phyloP scores from a whole-genome alignment of 371 early-diverging fungal species.

The Zopfochytrium polystomum region DNA sequence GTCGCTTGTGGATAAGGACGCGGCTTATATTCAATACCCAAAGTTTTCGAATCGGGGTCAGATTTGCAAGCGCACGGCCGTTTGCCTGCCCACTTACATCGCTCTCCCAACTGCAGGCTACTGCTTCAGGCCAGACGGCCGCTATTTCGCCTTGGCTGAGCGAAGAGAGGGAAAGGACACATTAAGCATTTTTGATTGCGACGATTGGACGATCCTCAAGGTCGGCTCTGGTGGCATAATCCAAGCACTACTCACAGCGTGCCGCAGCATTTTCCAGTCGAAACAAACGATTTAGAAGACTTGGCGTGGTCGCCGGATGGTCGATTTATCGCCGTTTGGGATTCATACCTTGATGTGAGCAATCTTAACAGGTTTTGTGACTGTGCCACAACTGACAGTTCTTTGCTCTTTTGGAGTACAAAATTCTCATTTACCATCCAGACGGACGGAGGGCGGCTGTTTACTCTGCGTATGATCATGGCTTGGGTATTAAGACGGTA shows the following conservation, averaged over 20 bases:
- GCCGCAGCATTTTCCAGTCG: slow-evolving; percentile 58
- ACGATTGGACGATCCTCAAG: slow-evolving; percentile 60
- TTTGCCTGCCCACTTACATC: too few relatives aligned
- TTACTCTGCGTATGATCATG: slow-evolving; percentile 57
- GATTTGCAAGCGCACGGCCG: too few relatives aligned
- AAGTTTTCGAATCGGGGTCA: slow-evolving; percentile 59
- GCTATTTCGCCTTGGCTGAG: slow-evolving; percentile 59
- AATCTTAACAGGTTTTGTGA: background rate
- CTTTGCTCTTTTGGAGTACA: slow-evolving; percentile 49
- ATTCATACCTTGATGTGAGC: slow-evolving; percentile 45
- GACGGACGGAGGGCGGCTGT: slow-evolving; percentile 59
- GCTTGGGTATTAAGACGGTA: slow-evolving; percentile 68
- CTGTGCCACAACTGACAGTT: background rate
- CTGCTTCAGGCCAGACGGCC: slow-evolving; percentile 61
- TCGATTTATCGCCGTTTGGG: slow-evolving; percentile 70
- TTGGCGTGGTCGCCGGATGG: slow-evolving; percentile 85
- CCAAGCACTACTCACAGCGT: slow-evolving; percentile 7
- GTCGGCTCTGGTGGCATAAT: slow-evolving; percentile 27
- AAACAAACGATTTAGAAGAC: slow-evolving; percentile 66
- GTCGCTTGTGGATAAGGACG: slow-evolving; percentile 53
- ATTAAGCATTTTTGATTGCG: slow-evolving; percentile 64
- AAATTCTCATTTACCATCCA: slow-evolving; percentile 60
- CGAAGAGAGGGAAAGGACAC: slow-evolving; percentile 64
- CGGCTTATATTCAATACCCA: slow-evolving; percentile 59
- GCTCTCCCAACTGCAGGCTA: too few relatives aligned